Evolutionary conservation across 2,329 filamentous ascomycete species (phyloP).

Genomic region (Aspergillus sergii): DNA sequence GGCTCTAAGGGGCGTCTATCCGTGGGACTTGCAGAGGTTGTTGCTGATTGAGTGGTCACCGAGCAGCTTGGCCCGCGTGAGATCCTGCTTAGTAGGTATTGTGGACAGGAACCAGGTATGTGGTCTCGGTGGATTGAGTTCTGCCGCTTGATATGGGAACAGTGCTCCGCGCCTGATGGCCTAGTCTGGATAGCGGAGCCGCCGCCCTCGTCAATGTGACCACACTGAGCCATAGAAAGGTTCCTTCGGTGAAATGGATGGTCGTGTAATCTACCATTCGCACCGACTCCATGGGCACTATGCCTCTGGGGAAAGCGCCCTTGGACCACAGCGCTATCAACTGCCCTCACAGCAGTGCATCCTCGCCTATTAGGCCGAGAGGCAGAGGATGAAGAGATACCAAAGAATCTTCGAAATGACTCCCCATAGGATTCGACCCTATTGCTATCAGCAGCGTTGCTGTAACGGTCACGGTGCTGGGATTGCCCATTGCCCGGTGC

Average conservation of each 20-base stretch:
- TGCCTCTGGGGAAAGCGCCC: slow-evolving; percentile 44
- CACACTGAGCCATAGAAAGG: slow-evolving; percentile 27
- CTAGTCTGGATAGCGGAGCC: not conserved
- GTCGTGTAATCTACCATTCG: slow-evolving; percentile 30
- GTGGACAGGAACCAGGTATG: not conserved
- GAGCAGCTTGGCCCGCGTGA: not conserved
- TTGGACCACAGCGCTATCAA: slow-evolving; percentile 45
- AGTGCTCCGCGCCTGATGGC: not conserved
- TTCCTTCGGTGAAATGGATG: slow-evolving; percentile 39
- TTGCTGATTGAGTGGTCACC: not conserved
- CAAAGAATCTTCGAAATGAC: slow-evolving; percentile 34
- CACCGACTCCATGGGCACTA: slow-evolving; percentile 44
- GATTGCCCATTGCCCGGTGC: slow-evolving; percentile 10
- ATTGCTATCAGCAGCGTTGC: not conserved
- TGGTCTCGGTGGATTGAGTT: not conserved
- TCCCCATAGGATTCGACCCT: slow-evolving; percentile 26
- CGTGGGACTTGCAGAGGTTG: too few relatives aligned
- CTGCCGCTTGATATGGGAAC: not conserved
- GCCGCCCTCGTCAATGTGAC: slow-evolving; percentile 4
- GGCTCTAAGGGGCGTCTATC: not conserved
- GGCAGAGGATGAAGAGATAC: slow-evolving; percentile 22
- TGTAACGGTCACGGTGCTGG: slow-evolving; percentile 5
- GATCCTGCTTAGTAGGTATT: not conserved
- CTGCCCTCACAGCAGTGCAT: slow-evolving; percentile 37
- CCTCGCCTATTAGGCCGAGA: slow-evolving; percentile 17